A percentile compares a stretch with the other conserved stretches of the same genome.
These are phyloP conservation scores for Talaromyces sp. DNA, from an alignment of 2,329 filamentous ascomycete species.

Conservation along the genomic window DNA sequence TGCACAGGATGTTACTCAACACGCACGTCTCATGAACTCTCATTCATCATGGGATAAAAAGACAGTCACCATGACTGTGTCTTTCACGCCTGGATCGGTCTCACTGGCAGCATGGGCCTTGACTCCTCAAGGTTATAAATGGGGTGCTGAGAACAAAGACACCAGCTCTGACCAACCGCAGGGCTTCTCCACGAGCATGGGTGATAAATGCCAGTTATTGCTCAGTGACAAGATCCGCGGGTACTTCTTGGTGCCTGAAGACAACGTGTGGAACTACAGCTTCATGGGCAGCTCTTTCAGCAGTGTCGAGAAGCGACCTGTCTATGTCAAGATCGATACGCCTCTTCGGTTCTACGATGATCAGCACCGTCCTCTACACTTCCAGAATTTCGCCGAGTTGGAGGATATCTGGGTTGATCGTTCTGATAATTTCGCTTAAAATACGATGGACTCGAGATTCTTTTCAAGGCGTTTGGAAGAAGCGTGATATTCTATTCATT, in stretches of 20 bases:
- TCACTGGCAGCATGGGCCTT: slow-evolving; percentile 91
- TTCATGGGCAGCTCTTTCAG: slow-evolving; percentile 92
- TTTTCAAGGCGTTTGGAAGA: slow-evolving; percentile 2
- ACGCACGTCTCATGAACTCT: slow-evolving; percentile 79
- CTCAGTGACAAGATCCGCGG: slow-evolving; percentile 90
- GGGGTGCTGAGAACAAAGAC: slow-evolving; percentile 95
- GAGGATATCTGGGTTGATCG: slow-evolving; percentile 96
- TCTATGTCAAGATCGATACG: slow-evolving; percentile 91
- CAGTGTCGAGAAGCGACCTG: slow-evolving; percentile 80
- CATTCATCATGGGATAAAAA: slow-evolving; percentile 81
- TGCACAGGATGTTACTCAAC: slow-evolving; percentile 87
- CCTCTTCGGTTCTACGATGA: slow-evolving; percentile 87
- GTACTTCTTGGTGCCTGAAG: slow-evolving; percentile 92
- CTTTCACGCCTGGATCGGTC: slow-evolving; percentile 94
- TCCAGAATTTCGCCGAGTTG: slow-evolving; percentile 94
- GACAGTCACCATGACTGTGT: slow-evolving; percentile 90
- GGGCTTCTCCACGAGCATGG: slow-evolving; percentile 87
- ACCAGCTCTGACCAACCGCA: slow-evolving; percentile 85
- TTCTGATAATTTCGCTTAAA: slow-evolving; percentile 84
- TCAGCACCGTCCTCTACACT: slow-evolving; percentile 86
- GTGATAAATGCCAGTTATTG: slow-evolving; percentile 89
- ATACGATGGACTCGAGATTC: background rate
- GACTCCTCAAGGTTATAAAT: slow-evolving; percentile 88
- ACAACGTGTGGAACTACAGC: slow-evolving; percentile 91
- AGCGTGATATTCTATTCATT: background rate